Evolutionary conservation across 2,329 filamentous ascomycete genomes (phyloP).

Genomic region (Cercospora sp.): DNA sequence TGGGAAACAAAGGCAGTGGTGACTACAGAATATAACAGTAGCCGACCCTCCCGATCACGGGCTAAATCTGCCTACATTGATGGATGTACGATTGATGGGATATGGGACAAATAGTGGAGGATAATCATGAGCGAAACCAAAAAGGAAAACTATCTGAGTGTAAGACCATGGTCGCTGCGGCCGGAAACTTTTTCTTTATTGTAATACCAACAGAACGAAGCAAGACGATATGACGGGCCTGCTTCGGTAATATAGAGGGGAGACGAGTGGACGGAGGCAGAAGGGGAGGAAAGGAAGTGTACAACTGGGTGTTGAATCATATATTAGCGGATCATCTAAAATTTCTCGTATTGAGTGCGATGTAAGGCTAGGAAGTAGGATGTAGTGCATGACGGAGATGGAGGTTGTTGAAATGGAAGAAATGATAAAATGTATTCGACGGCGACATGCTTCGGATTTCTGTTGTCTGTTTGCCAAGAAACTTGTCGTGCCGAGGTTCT

Average conservation of each 20-base stretch:
- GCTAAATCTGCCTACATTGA: neutral
- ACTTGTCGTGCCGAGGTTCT: neutral
- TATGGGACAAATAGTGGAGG: neutral
- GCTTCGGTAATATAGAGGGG: neutral
- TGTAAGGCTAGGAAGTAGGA: neutral
- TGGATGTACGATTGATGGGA: neutral
- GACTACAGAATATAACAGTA: constrained; percentile 4
- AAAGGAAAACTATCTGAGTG: neutral
- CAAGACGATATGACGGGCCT: neutral
- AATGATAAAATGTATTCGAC: neutral
- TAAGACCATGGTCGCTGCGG: neutral
- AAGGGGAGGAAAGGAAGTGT: neutral
- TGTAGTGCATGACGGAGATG: neutral
- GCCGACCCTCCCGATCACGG: neutral
- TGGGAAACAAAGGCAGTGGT: constrained; percentile 1
- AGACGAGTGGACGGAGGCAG: neutral
- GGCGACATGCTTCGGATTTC: neutral
- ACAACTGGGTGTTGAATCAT: neutral
- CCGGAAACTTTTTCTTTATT: neutral
- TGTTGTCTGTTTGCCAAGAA: neutral
- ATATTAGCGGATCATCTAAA: neutral
- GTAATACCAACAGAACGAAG: neutral
- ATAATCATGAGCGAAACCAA: neutral
- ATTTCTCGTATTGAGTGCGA: neutral
- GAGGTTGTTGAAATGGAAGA: neutral